phyloP scores from a whole-genome alignment of 2,329 filamentous ascomycete species.

The Coniochaeta ligniaria region DNA sequence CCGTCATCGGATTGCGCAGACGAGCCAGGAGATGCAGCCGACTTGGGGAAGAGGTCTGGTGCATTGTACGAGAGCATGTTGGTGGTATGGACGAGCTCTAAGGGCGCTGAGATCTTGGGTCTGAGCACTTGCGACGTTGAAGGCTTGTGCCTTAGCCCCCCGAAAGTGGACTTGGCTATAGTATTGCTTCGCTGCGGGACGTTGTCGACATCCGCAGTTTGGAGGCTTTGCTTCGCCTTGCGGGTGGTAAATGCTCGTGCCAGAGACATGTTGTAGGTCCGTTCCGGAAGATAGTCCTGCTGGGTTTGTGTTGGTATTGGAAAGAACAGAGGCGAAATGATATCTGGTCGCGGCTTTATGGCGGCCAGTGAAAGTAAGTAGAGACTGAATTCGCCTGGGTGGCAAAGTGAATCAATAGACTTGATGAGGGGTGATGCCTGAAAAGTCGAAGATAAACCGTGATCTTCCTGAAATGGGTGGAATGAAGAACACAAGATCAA shows the following conservation, averaged over 20 bases:
- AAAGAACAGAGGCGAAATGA: constrained; percentile 27
- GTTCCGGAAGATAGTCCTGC: constrained; percentile 21
- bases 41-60: constrained; percentile 62
- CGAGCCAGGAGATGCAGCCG: constrained; percentile 40
- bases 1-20: constrained; percentile 60
- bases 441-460: background rate
- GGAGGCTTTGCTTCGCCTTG: constrained; percentile 50
- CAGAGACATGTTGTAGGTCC: constrained; percentile 27
- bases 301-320: constrained; percentile 46
- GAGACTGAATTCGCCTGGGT: background rate
- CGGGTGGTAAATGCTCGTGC: constrained; percentile 66
- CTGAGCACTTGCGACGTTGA: constrained; percentile 75
- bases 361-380: background rate
- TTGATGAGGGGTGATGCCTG: background rate
- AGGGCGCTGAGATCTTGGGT: constrained; percentile 76
- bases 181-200: constrained; percentile 43
- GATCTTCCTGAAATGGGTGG: background rate
- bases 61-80: constrained; percentile 96
- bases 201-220: constrained; percentile 33
- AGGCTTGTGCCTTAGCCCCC: constrained; percentile 63
- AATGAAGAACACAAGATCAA: background rate
- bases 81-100: constrained; percentile 85
- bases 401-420: background rate
- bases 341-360: background rate
- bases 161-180: constrained; percentile 36